Evolutionary conservation across 176 grass and related monocot genomes (phyloP).

Genomic region (Carex cristatella): DNA sequence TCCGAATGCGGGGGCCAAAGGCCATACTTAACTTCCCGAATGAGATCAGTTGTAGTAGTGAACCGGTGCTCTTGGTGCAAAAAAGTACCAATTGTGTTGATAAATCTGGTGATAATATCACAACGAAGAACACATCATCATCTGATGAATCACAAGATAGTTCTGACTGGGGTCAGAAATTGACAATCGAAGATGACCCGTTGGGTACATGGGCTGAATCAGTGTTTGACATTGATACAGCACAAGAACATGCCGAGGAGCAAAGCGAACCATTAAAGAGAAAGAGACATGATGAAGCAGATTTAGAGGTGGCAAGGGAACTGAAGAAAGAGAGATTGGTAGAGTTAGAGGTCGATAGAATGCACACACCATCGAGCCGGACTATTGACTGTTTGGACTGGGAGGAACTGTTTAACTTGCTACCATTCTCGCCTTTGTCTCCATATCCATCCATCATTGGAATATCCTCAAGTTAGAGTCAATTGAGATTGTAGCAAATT

Average conservation of each 20-base stretch:
- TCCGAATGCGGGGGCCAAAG: slow-evolving; percentile 1
- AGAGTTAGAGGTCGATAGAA: not conserved
- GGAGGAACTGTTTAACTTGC: slow-evolving; percentile 17
- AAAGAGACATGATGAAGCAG: not conserved
- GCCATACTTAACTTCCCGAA: slow-evolving; percentile 23
- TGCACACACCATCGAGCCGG: slow-evolving; percentile 28
- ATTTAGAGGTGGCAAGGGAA: not conserved
- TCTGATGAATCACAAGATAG: not conserved
- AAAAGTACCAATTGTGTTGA: not conserved
- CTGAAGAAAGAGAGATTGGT: not conserved
- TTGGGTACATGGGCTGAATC: not conserved
- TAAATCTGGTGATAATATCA: not conserved
- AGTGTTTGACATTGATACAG: not conserved
- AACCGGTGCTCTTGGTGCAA: not conserved
- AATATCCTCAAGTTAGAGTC: slow-evolving; percentile 23
- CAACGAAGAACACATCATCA: not conserved
- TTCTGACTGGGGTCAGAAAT: slow-evolving; percentile 10
- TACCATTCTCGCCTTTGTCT: slow-evolving; percentile 47
- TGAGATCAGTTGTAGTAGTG: slow-evolving; percentile 24
- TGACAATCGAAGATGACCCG: not conserved
- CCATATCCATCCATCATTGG: slow-evolving; percentile 33
- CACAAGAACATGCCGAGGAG: not conserved
- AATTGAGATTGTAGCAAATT: slow-evolving; percentile 12
- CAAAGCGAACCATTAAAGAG: not conserved
- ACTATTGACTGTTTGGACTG: slow-evolving; percentile 4